These are phyloP conservation scores for Durio zibethinus DNA, from an alignment of 345 rosid genomes.

Conservation along the genomic window DNA sequence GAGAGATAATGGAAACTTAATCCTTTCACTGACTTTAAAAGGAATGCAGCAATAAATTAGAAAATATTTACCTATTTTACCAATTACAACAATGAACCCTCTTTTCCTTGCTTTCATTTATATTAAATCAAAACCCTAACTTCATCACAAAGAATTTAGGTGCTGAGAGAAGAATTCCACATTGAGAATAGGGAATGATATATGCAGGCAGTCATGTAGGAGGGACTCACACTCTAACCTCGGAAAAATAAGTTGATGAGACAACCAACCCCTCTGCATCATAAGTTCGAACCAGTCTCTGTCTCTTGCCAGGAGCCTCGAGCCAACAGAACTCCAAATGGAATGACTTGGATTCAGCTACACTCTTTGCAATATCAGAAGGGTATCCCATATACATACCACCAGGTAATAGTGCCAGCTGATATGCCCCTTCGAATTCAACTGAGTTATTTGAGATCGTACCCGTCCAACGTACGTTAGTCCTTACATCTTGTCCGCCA, in stretches of 20 bases:
- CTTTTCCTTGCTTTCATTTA: background rate
- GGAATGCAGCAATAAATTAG: background rate
- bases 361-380: constrained; percentile 54
- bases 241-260: constrained; percentile 72
- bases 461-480: constrained; percentile 68
- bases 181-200: background rate
- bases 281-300: constrained; percentile 72
- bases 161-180: background rate
- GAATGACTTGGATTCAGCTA: constrained; percentile 68
- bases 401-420: constrained; percentile 65
- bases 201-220: background rate
- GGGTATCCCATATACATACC: constrained; percentile 95
- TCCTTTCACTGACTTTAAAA: too few relatives aligned
- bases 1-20: too few relatives aligned
- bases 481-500: constrained; percentile 31
- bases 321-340: constrained; percentile 92
- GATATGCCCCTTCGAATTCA: constrained; percentile 69
- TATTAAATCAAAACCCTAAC: background rate
- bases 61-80: background rate
- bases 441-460: constrained; percentile 48
- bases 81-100: background rate
- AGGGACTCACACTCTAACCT: constrained; percentile 50
- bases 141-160: background rate
- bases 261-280: constrained; percentile 84
- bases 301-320: constrained; percentile 63